Evolutionary conservation across 768 basidiomycete genomes (phyloP), one percentile per base, ranked within the genome.

Genomic region (Podaxis carcinomalis): DNA sequence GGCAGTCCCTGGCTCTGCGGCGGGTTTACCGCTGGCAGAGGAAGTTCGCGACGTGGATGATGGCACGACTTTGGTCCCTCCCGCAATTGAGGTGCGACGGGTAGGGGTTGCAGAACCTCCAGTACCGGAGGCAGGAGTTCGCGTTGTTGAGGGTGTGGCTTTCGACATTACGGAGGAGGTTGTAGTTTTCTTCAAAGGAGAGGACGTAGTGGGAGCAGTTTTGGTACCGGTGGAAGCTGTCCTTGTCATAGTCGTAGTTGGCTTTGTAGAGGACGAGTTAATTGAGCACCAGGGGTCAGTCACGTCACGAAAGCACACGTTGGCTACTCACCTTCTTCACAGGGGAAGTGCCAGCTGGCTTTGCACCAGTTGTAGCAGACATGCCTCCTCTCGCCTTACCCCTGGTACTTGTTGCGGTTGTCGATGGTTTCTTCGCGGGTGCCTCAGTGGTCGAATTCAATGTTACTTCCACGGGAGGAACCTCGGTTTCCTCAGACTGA

Each of bases 281-380:
- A 35, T 42, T 44, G 52, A 14, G 53, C 14, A 40, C 60, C 59
- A 64, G 42, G 11, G 27, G 51, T 56, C 27, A 50, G 51, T 59
- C 52, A 62, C 57, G 49, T 59, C 56, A 62, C 57, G 66, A 54
- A 51, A 28, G 63, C 42, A 32, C 57, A 64, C 56, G 46, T 51
- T 40, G 53, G 52, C 14, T 14, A 62, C 68, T 57, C 47, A 87
- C 91, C 82, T 88, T 91, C 77, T 89, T 92, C 51, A 86, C 86
- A 58, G 83, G 80, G 19, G 85, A 82, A 44, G 82, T 73, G 44
- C 59, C 46, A 61, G 59, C 44, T 47, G 59, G 47, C 46, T 49
- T 61, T 14, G 44, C 16, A 21, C 49, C 32, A 23, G 35, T 35
- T 49, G 47, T 40, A 28, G 57, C 19, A 32, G 59, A 46, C 59